phyloP scores from a whole-genome alignment of 371 early-diverging fungal genomes.

The Quaeritorhiza haematococci region DNA sequence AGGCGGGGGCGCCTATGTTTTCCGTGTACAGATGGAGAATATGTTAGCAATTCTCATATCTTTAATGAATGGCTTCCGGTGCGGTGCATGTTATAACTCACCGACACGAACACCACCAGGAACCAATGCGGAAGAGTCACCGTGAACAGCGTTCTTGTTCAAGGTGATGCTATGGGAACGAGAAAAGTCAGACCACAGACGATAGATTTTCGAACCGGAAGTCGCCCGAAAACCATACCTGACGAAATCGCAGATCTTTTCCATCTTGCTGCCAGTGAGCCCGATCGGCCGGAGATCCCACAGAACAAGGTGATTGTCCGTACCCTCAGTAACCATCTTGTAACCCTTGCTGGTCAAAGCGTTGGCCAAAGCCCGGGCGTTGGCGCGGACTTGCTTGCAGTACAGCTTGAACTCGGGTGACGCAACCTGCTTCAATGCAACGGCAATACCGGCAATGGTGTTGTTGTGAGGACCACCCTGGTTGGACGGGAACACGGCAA shows the following conservation, averaged over 20 bases:
- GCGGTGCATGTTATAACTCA: too few species aligned
- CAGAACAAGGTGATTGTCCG: constrained; percentile 92
- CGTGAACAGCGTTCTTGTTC: constrained; percentile 99
- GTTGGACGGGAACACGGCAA: constrained; percentile 98
- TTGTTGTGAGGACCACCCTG: constrained; percentile 99
- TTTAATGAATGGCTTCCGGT: constrained; percentile 80
- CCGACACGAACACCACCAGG: constrained; percentile 93
- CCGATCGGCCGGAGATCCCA: constrained; percentile 72
- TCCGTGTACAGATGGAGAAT: constrained; percentile 81
- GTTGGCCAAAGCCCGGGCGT: constrained; percentile 81
- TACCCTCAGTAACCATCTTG: constrained; percentile 88
- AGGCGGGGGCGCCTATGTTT: constrained; percentile 87
- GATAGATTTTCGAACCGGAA: constrained; percentile 17
- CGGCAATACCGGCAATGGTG: constrained; percentile 96
- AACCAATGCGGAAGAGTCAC: constrained; percentile 89
- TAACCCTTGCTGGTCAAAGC: constrained; percentile 72
- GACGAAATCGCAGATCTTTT: constrained; percentile 94
- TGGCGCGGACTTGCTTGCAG: constrained; percentile 81
- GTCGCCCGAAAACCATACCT: constrained; percentile 28
- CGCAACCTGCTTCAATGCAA: constrained; percentile 78
- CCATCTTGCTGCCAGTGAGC: constrained; percentile 63
- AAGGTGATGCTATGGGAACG: constrained; percentile 88
- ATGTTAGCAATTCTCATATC: constrained; percentile 92
- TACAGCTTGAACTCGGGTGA: constrained; percentile 86
- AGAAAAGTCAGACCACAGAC: constrained; percentile 81